Evolutionary conservation across 2,329 filamentous ascomycete genomes (phyloP), one percentile per base, ranked within the genome.

Genomic region (Gnomoniopsis smithogilvyi): DNA sequence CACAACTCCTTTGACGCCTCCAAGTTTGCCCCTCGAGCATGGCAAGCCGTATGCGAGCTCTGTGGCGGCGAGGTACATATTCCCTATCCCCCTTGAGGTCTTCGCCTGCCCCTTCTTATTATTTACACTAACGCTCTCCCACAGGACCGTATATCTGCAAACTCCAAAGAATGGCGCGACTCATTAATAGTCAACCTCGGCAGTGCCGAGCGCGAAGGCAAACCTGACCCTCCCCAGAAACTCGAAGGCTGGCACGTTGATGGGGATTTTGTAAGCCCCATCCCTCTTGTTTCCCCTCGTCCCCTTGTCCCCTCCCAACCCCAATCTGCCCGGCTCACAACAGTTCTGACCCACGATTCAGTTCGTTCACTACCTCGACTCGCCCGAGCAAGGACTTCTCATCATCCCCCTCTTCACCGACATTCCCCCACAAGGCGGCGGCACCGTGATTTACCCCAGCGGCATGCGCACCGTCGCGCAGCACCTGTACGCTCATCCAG

Each of bases 321-420:
- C 38, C 17, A 6, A 8, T 43, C 17, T 45, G 41, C 41, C 41
- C 41, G 6, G 15, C 6, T 45, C 17, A 15, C 41, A 19, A n/a
- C 41, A 45, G 6, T 21, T 10, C 14, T n/a, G 6, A 45, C 14
- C 11, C 7, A 6, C 15, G 6, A 19, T 19, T n/a, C 41, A 45
- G 41, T 90, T 90, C 68, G 78, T 87, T 6, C 87, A 90, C 73
- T 91, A 86, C 64, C 80, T 91, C 38, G 87, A 90, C 68, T 87
- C 82, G 21, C 83, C 83, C 0, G 88, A 91, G 73, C 88, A 91
- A 69, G 88, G 78, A 0, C 72, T 90, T 15, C 76, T 90, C 1
- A 85, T 90, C 14, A 89, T 88, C 45, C 87, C 87, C 1, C 70
- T 90, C 6, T 90, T 87, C 73, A 85, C 79, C 0, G 86, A 90